Percentiles rank a stretch among this genome's conserved stretches.
Conservation (phyloP, 2,329 filamentous ascomycete species). For the Paraphoma chrysanthemicola region DNA sequence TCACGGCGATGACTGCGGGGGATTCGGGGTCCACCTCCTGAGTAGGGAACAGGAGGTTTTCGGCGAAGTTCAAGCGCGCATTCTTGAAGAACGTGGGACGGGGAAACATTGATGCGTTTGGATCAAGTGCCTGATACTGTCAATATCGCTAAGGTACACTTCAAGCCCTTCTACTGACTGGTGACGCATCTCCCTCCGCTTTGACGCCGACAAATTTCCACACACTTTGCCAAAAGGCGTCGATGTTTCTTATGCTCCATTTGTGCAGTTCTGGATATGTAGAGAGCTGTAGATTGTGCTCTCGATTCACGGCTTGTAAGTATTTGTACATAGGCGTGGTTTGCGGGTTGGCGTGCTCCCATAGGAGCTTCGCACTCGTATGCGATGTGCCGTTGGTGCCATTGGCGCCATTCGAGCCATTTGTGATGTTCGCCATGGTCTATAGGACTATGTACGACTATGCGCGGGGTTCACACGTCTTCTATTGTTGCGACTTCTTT, state of each 20-base stretch:
- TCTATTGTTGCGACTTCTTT: neutral
- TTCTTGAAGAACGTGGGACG: constrained; percentile 85
- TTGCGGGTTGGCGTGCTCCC: constrained; percentile 72
- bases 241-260: constrained; percentile 82
- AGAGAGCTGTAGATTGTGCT: constrained; percentile 67
- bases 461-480: neutral
- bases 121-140: constrained; percentile 69
- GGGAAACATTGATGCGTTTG: constrained; percentile 77
- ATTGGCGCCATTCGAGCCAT: constrained; percentile 13
- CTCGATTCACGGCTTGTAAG: constrained; percentile 71
- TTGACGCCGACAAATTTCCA: constrained; percentile 84
- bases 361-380: constrained; percentile 55
- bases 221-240: constrained; percentile 81
- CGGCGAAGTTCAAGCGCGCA: constrained; percentile 86
- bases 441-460: neutral
- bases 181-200: constrained; percentile 67
- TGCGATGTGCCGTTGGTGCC: constrained; percentile 31
- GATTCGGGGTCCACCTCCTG: constrained; percentile 64
- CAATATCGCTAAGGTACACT: neutral
- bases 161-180: constrained; percentile 54
- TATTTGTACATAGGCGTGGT: constrained; percentile 77
- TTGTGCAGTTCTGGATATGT: constrained; percentile 78
- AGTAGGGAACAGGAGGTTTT: constrained; percentile 86
- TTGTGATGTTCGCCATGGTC: constrained; percentile 3
- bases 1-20: constrained; percentile 79